A percentile compares a stretch with the other conserved stretches of the same genome.
phyloP scores from a whole-genome alignment of 768 basidiomycete genomes.

The Tricholoma bakamatsutake region DNA sequence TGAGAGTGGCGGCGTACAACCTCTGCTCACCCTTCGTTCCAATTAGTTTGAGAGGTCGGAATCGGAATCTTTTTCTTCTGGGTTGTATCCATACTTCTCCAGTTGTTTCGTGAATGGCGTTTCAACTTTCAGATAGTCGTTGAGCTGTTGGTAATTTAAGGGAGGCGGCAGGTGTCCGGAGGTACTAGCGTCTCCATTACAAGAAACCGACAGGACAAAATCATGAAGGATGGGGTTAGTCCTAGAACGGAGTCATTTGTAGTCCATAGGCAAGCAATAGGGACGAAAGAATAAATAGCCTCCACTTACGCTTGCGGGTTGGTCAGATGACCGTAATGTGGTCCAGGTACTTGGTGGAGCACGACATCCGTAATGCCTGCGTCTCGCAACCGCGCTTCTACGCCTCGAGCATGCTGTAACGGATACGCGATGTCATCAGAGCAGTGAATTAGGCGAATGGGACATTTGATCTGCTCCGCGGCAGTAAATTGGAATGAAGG shows the following conservation, averaged over 20 bases:
- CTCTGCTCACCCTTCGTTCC: not conserved
- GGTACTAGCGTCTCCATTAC: not conserved
- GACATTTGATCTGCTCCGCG: constrained; percentile 13
- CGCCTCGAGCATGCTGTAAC: constrained; percentile 10
- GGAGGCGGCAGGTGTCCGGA: not conserved
- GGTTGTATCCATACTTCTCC: constrained; percentile 13
- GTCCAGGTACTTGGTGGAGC: constrained; percentile 15
- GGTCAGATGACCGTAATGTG: constrained; percentile 18
- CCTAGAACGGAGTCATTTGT: constrained; percentile 1
- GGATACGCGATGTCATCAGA: constrained; percentile 21
- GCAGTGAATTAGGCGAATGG: constrained; percentile 19
- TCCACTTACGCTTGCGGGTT: constrained; percentile 16
- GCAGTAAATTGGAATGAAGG: not conserved
- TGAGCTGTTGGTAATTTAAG: constrained; percentile 1
- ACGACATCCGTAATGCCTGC: constrained; percentile 15
- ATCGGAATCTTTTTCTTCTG: constrained; percentile 13
- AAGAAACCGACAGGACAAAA: constrained; percentile 9
- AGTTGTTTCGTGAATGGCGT: constrained; percentile 14
- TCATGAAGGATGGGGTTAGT: constrained; percentile 15
- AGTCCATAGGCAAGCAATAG: not conserved
- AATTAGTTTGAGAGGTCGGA: not conserved
- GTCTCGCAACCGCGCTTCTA: constrained; percentile 16
- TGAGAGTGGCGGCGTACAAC: no score
- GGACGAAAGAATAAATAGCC: not conserved
- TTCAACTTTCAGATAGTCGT: constrained; percentile 7